Conservation (phyloP, 2,329 filamentous ascomycete species). For the Talaromyces sp. region DNA sequence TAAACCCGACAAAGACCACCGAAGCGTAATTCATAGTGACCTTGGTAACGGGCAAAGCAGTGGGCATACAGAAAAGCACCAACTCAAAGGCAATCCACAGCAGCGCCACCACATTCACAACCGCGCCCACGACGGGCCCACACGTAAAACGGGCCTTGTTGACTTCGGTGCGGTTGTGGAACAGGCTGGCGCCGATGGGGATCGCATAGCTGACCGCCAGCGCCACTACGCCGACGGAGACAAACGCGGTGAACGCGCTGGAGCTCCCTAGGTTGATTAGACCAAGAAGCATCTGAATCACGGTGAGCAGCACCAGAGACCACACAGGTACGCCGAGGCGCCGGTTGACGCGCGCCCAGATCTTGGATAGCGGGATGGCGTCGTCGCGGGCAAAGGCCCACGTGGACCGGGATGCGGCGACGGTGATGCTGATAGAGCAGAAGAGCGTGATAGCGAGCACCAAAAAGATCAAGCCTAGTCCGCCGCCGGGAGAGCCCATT, state of each 20-base stretch:
- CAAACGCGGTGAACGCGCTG: conserved; percentile 46
- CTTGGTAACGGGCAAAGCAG: conserved; percentile 47
- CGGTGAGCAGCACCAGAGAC: conserved; percentile 38
- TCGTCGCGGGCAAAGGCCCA: conserved; percentile 45
- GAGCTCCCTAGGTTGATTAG: conserved; percentile 46
- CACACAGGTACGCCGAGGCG: conserved; percentile 36
- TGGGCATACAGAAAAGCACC: conserved; percentile 51
- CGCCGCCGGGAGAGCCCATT: conserved; percentile 46
- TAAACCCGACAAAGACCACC: conserved; percentile 54
- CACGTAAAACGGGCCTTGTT: conserved; percentile 46
- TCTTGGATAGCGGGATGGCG: conserved; percentile 35
- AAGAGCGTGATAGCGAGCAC: conserved; percentile 48
- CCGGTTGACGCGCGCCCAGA: conserved; percentile 33
- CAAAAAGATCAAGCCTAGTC: conserved; percentile 45
- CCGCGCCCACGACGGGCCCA: conserved; percentile 37
- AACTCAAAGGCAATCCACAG: conserved; percentile 50
- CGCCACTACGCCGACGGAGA: conserved; percentile 52
- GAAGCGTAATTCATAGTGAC: conserved; percentile 54
- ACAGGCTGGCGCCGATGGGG: conserved; percentile 49
- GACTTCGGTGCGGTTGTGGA: conserved; percentile 44
- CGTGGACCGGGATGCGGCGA: conserved; percentile 44
- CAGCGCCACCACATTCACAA: conserved; percentile 44
- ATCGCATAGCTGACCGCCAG: conserved; percentile 53
- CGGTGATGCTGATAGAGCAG: conserved; percentile 50
- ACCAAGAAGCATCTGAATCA: conserved; percentile 45